Percentiles rank a stretch among this genome's conserved stretches.
These are phyloP conservation scores for Colletotrichum lini DNA, from an alignment of 2,329 filamentous ascomycete genomes.

Conservation along the genomic window DNA sequence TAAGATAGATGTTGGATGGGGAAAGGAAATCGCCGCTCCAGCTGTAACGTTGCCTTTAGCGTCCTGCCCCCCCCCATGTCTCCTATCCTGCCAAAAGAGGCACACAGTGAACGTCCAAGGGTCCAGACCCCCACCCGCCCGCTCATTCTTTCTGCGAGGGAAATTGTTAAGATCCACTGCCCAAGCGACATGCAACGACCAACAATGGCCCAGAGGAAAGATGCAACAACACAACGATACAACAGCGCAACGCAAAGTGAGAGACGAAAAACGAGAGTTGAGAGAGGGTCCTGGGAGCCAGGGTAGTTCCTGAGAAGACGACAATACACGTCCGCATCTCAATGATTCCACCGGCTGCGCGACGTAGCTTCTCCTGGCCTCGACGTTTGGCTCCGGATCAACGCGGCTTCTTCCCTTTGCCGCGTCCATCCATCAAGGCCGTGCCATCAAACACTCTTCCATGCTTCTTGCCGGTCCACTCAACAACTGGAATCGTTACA, in stretches of 20 bases:
- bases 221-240: background rate
- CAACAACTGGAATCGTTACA: background rate
- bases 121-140: slow-evolving; percentile 11
- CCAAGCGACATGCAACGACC: slow-evolving; percentile 34
- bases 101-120: background rate
- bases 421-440: background rate
- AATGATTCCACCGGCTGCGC: slow-evolving; percentile 6
- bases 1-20: slow-evolving; percentile 3
- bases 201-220: slow-evolving; percentile 13
- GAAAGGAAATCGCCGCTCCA: slow-evolving; percentile 35
- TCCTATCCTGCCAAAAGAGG: background rate
- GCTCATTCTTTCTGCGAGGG: background rate
- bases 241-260: background rate
- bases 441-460: background rate
- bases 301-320: background rate
- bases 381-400: background rate
- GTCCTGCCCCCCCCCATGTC: slow-evolving; percentile 1
- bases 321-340: slow-evolving; percentile 8
- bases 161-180: slow-evolving; percentile 29
- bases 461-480: background rate
- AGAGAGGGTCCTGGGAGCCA: background rate
- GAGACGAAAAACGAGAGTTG: background rate
- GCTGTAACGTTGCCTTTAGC: slow-evolving; percentile 41
- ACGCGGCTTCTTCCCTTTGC: background rate
- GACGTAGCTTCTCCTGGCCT: background rate